phyloP scores from a whole-genome alignment of 176 grass and related monocot genomes.

The Puccinellia tenuiflora region DNA sequence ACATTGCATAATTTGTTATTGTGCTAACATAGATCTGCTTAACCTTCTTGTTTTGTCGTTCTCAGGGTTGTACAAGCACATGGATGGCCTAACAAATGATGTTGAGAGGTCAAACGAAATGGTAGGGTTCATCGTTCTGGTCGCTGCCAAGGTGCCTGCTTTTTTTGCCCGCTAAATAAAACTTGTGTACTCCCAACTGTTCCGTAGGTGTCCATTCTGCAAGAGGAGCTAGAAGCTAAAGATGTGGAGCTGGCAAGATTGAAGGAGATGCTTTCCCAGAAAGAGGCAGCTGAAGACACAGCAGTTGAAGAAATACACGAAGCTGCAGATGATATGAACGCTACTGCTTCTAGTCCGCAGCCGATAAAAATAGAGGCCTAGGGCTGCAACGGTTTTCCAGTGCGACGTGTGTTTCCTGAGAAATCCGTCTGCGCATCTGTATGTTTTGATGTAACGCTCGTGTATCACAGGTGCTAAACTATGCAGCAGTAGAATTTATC shows the following conservation, averaged over 20 bases:
- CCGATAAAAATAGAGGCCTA: slow-evolving; percentile 36
- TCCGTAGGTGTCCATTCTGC: slow-evolving; percentile 63
- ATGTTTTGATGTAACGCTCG: not conserved
- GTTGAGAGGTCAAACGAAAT: slow-evolving; percentile 98
- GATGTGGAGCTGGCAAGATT: slow-evolving; percentile 59
- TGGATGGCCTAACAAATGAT: slow-evolving; percentile 86
- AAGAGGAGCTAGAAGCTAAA: slow-evolving; percentile 70
- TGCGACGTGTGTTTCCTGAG: not conserved
- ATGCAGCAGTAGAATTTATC: not conserved
- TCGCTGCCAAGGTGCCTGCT: not conserved
- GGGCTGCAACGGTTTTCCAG: not conserved
- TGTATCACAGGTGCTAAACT: not conserved
- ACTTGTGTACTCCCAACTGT: not conserved
- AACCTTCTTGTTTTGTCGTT: slow-evolving; percentile 14
- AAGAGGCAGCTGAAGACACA: slow-evolving; percentile 44
- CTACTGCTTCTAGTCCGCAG: slow-evolving; percentile 2
- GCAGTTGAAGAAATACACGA: slow-evolving; percentile 22
- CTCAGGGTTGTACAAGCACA: slow-evolving; percentile 81
- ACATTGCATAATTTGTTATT: not conserved
- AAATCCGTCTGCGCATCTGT: not conserved
- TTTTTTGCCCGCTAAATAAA: not conserved
- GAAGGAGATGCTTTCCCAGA: slow-evolving; percentile 57
- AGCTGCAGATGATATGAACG: slow-evolving; percentile 25
- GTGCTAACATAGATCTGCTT: not conserved
- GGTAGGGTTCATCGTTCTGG: slow-evolving; percentile 32